phyloP scores from a whole-genome alignment of 371 early-diverging fungal genomes.

The Actinomortierella ambigua region DNA sequence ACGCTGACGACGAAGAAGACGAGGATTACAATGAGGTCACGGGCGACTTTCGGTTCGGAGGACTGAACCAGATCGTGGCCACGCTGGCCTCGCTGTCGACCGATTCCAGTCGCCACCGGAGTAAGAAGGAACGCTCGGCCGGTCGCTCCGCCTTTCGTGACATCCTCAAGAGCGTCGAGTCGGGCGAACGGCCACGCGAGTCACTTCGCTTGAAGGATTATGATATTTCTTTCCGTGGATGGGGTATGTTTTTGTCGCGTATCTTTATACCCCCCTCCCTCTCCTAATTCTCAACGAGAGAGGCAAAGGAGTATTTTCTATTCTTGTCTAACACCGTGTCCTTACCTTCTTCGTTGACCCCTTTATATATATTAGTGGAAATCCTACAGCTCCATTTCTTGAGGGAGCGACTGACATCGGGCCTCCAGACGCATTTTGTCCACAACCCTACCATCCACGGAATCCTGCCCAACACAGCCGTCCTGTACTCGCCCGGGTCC shows the following conservation, averaged over 20 bases:
- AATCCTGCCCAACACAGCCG: slow-evolving; percentile 25
- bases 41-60: slow-evolving; percentile 54
- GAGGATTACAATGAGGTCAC: slow-evolving; percentile 48
- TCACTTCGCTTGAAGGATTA: slow-evolving; percentile 36
- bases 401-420: slow-evolving; percentile 46
- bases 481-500: slow-evolving; percentile 30
- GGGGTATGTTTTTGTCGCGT: slow-evolving; percentile 48
- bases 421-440: slow-evolving; percentile 50
- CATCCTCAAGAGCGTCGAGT: slow-evolving; percentile 70
- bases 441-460: slow-evolving; percentile 41
- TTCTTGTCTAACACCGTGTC: too few relatives aligned
- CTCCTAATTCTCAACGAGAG: too few relatives aligned
- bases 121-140: slow-evolving; percentile 63
- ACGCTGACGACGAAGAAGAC: slow-evolving; percentile 38
- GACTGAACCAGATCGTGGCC: slow-evolving; percentile 61
- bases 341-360: too few relatives aligned
- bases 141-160: slow-evolving; percentile 75
- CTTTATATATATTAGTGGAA: too few relatives aligned
- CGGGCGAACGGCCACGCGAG: slow-evolving; percentile 28
- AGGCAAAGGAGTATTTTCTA: too few relatives aligned
- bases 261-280: too few relatives aligned
- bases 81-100: slow-evolving; percentile 60
- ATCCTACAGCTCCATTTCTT: slow-evolving; percentile 49
- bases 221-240: slow-evolving; percentile 54
- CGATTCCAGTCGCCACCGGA: slow-evolving; percentile 64